Percentiles rank a stretch among this genome's conserved stretches.
These are phyloP conservation scores for Venturia oleaginea DNA, from an alignment of 2,329 filamentous ascomycete genomes.

Conservation along the genomic window DNA sequence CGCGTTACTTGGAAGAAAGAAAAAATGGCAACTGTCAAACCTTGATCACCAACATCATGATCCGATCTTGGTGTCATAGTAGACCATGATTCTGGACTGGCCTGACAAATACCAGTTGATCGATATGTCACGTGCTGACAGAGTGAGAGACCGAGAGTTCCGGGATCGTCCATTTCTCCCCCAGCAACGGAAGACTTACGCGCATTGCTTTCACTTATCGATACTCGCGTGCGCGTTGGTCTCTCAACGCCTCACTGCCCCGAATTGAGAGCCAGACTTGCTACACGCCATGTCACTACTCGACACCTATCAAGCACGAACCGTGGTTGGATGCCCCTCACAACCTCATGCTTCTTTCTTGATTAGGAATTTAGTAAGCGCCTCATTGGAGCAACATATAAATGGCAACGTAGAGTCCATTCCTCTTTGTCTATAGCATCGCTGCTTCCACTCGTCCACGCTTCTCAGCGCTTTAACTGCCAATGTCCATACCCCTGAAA, in stretches of 20 bases:
- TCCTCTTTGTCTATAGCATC: background rate
- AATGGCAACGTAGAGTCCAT: background rate
- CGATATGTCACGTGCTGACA: background rate
- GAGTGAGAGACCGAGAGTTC: too few relatives aligned
- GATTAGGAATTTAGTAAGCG: background rate
- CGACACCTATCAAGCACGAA: background rate
- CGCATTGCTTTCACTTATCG: too few relatives aligned
- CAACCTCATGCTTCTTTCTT: background rate
- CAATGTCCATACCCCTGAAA: background rate
- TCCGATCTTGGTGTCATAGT: too few relatives aligned
- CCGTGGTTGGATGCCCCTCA: background rate
- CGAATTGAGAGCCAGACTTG: background rate
- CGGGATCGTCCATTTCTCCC: too few relatives aligned
- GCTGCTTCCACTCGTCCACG: background rate
- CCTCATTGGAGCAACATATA: background rate
- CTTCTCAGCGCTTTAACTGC: background rate
- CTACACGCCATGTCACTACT: background rate
- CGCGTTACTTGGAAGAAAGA: too few relatives aligned
- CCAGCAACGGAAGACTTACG: too few relatives aligned
- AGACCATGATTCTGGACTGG: too few relatives aligned
- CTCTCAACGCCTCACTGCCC: background rate
- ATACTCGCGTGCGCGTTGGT: background rate
- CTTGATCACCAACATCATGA: too few relatives aligned
- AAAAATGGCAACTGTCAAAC: too few relatives aligned
- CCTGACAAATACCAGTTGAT: too few relatives aligned